Conservation (phyloP, 371 early-diverging fungal species). For the Lichtheimia ornata region DNA sequence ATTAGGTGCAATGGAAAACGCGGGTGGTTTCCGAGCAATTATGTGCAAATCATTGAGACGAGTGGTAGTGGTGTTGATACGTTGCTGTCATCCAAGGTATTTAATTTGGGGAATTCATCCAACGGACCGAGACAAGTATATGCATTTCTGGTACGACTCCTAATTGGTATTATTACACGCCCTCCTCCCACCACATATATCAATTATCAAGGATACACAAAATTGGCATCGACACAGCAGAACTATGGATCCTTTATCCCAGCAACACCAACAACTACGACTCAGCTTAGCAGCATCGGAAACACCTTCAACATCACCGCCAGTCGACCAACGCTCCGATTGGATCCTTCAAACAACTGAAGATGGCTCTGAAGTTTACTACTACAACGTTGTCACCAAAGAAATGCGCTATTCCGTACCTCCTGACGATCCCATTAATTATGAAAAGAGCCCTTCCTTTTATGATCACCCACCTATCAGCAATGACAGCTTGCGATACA, state of each 20-base stretch:
- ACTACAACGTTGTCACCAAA: constrained; percentile 50
- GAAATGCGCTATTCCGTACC: constrained; percentile 61
- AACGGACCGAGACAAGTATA: no score
- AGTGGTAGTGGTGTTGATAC: background rate
- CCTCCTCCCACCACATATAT: background rate
- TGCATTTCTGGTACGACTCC: constrained; percentile 1
- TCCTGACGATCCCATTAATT: constrained; percentile 20
- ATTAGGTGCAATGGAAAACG: constrained; percentile 62
- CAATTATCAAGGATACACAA: constrained; percentile 5
- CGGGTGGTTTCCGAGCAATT: constrained; percentile 93
- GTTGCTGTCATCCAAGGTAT: no score
- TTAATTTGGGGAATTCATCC: no score
- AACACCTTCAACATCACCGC: background rate
- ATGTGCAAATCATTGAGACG: constrained; percentile 57
- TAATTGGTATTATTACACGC: background rate
- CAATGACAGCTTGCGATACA: constrained; percentile 7
- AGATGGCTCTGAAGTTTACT: constrained; percentile 58
- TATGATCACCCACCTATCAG: background rate
- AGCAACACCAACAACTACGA: constrained; percentile 6
- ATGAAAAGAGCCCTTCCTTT: background rate
- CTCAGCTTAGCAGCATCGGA: constrained; percentile 13
- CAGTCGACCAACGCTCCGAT: constrained; percentile 26
- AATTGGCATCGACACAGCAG: constrained; percentile 16
- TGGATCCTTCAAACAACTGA: constrained; percentile 60
- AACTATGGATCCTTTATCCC: constrained; percentile 3